Evolutionary conservation across 495 filamentous ascomycete genomes (phyloP).

Genomic region (Xylaria sp.): DNA sequence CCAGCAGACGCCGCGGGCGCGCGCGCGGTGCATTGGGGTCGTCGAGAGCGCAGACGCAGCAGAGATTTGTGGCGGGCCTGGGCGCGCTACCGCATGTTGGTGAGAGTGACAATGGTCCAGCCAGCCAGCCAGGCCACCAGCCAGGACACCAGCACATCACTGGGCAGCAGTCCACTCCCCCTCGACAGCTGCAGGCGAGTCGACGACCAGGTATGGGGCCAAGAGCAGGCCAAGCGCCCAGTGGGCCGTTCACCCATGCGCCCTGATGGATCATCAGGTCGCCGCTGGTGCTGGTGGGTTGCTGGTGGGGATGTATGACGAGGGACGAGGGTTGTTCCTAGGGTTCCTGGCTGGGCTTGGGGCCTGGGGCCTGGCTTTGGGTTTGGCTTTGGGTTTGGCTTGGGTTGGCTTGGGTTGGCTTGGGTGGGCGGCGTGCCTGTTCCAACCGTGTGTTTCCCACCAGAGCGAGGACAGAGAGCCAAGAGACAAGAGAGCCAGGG

Average conservation of each 20-base stretch:
- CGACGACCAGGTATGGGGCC: conserved; percentile 22
- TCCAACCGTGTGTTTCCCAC: conserved; percentile 32
- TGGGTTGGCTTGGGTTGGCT: conserved; percentile 21
- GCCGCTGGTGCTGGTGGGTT: conserved; percentile 22
- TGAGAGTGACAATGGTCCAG: conserved; percentile 26
- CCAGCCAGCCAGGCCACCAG: conserved; percentile 28
- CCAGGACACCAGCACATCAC: conserved; percentile 23
- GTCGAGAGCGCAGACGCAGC: conserved; percentile 24
- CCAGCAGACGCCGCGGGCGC: conserved; percentile 28
- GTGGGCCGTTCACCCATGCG: conserved; percentile 29
- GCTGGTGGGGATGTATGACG: conserved; percentile 25
- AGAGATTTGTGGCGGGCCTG: conserved; percentile 30
- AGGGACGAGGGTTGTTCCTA: no score
- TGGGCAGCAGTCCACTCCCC: conserved; percentile 23
- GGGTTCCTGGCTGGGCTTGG: conserved; percentile 27
- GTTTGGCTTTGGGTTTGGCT: no score
- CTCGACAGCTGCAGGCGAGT: conserved; percentile 27
- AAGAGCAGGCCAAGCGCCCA: conserved; percentile 27
- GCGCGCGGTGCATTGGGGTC: conserved; percentile 26
- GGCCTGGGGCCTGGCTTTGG: no score
- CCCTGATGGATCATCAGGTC: conserved; percentile 29
- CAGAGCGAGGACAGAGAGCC: conserved; percentile 29
- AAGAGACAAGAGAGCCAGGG: no score
- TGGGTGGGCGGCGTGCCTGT: conserved; percentile 26
- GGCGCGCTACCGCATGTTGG: conserved; percentile 28